Percentiles rank a stretch among this genome's conserved stretches.
Conservation (phyloP, 2,329 filamentous ascomycete species). For the Acephala macrosclerotiorum region DNA sequence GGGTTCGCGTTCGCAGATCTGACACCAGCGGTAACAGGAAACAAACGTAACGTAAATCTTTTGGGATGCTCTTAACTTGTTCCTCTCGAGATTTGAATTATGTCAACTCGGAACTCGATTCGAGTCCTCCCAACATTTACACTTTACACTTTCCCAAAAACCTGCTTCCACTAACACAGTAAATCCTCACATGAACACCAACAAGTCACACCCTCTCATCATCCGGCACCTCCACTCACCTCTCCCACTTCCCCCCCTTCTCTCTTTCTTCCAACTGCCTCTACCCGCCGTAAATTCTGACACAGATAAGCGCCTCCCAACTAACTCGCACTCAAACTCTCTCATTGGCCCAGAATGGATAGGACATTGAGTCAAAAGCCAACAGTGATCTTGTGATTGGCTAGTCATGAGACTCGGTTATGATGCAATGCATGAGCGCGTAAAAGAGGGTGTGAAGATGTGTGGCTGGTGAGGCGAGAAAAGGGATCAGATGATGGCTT, state of each 20-base stretch:
- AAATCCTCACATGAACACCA: background rate
- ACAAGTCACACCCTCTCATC: background rate
- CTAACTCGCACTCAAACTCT: background rate
- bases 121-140: background rate
- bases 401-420: conserved; percentile 4
- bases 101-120: background rate
- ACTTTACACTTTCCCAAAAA: background rate
- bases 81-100: background rate
- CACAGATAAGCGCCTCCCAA: background rate
- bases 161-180: background rate
- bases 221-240: background rate
- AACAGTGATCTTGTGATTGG: background rate
- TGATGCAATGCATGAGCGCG: background rate
- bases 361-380: background rate
- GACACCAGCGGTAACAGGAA: background rate
- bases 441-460: background rate
- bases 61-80: background rate
- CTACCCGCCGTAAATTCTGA: background rate
- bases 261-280: no score
- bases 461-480: conserved; percentile 7
- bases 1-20: background rate
- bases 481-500: conserved; percentile 8
- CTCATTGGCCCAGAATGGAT: no score
- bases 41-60: background rate
- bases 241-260: background rate